Base-by-base conservation (phyloP, 2,329 filamentous ascomycete species). In the Xylaria digitata region DNA sequence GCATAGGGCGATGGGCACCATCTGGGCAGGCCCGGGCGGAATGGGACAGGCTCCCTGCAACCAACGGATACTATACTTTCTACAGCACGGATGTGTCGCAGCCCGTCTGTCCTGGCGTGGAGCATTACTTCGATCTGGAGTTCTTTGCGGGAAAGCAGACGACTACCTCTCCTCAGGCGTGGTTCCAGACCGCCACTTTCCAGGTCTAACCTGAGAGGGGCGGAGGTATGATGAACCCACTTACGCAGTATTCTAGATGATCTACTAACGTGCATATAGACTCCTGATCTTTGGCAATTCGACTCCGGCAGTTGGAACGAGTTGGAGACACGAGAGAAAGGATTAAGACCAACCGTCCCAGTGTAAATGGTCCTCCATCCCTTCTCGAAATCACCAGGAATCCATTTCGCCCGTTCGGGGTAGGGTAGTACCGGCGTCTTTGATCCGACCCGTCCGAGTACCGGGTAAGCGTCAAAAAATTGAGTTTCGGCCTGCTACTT, bases 21-120 rank as follows among this genome's bases (percentile, higher is more conserved):
- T 30, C 50, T 9, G n/a, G 5, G 6, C 40, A 48, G 17, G 19
- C 15, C 21, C 11, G 32, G 21, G 62, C 56, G n/a, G 56, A 55
- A 8, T 65, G 62, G 62, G 55, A 65, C 23, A 37, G 43, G 13
- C 55, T 54, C 19, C 62, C 62, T 0, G 48, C 42, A 23, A 30
- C 17, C 3, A 9, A 49, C 15, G 55, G 56, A 19, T 59, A 60
- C 34, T 60, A 32, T 17, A 65, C 62, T 0, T 65, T 65, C 23
- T 50, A 49, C 2, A 59, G 55, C 17, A 9, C n/a, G 17, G 8
- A 37, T 19, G 7, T 53, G 11, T 32, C 53, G 11, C 23, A 6
- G 17, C 34, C 21, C 11, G 17, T 61, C 15, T 45, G 19, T 3
- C 48, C 48, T 11, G 48, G 3, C 46, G 48, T 30, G 17, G 37